These are phyloP conservation scores for Adenanthera pavonina DNA, from an alignment of 306 rosid species.

Conservation along the genomic window DNA sequence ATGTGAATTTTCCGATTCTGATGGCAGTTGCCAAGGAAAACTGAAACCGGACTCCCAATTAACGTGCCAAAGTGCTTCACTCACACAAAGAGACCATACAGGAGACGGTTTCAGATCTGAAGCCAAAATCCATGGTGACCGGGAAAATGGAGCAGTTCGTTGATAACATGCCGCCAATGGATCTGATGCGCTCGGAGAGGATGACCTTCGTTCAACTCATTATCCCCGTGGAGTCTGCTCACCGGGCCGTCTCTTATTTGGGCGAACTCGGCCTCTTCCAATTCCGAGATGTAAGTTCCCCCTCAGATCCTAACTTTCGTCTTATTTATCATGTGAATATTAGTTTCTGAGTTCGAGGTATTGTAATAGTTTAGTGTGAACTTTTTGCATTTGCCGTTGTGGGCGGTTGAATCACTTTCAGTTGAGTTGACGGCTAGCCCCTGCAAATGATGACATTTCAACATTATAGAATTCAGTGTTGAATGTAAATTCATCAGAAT, in stretches of 20 bases:
- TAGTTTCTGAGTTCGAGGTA: conserved; percentile 19
- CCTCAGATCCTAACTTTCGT: conserved; percentile 45
- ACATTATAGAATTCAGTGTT: conserved; percentile 27
- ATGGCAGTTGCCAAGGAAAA: conserved; percentile 56
- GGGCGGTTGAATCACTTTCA: conserved; percentile 23
- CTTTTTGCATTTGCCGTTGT: conserved; percentile 16
- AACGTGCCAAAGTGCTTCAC: conserved; percentile 36
- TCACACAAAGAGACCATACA: not conserved
- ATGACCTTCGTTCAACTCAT: conserved; percentile 97
- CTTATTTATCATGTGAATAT: conserved; percentile 1
- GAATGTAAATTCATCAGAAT: conserved; percentile 29
- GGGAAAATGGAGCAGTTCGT: conserved; percentile 79
- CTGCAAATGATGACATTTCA: conserved; percentile 25
- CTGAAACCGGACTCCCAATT: conserved; percentile 47
- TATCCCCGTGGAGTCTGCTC: conserved; percentile 93
- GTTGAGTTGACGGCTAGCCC: conserved; percentile 33
- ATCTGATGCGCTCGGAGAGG: conserved; percentile 99
- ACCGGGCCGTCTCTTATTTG: conserved; percentile 87
- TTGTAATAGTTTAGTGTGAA: conserved; percentile 20
- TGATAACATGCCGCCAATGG: conserved; percentile 83
- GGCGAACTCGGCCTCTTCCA: conserved; percentile 98
- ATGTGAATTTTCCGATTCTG: conserved; percentile 43
- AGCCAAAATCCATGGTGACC: conserved; percentile 45
- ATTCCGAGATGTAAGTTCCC: conserved; percentile 80
- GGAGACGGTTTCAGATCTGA: conserved; percentile 61